These are phyloP conservation scores for Hypomyces perniciosus DNA, from an alignment of 2,329 filamentous ascomycete genomes.

Conservation along the genomic window DNA sequence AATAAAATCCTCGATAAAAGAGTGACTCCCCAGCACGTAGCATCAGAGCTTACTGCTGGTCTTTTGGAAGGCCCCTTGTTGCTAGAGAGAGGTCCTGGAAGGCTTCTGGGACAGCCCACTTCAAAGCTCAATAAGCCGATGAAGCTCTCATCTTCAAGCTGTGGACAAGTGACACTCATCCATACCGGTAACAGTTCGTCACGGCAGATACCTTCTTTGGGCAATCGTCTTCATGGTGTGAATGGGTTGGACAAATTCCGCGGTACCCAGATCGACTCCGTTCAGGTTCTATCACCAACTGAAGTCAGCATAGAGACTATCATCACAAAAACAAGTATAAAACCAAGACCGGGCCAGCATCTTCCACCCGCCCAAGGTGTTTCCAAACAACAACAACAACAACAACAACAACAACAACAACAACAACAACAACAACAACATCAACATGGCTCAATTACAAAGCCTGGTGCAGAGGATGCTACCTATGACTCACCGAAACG, in stretches of 20 bases:
- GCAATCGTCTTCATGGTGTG: not conserved
- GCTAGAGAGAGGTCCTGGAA: not conserved
- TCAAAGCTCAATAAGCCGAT: not conserved
- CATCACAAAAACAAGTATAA: not conserved
- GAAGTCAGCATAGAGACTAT: not conserved
- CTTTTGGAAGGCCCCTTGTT: not conserved
- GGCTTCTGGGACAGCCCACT: not conserved
- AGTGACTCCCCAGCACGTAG: too few relatives aligned
- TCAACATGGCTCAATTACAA: too few relatives aligned
- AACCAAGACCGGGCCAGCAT: not conserved
- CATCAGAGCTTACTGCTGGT: not conserved
- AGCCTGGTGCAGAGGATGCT: too few relatives aligned
- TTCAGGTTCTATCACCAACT: not conserved
- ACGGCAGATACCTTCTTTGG: not conserved
- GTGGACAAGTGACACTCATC: not conserved
- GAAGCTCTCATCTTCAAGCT: not conserved
- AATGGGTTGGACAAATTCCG: not conserved
- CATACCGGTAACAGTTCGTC: not conserved
- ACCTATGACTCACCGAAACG: not conserved
- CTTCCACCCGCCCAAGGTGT: too few relatives aligned
- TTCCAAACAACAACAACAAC: not conserved
- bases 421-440: not conserved
- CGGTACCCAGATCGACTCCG: not conserved
- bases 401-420: too few relatives aligned
- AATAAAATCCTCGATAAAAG: too few relatives aligned